These are phyloP conservation scores for Xenosphaeropsis pyriputrescens DNA, from an alignment of 2,329 filamentous ascomycete genomes.

Conservation along the genomic window DNA sequence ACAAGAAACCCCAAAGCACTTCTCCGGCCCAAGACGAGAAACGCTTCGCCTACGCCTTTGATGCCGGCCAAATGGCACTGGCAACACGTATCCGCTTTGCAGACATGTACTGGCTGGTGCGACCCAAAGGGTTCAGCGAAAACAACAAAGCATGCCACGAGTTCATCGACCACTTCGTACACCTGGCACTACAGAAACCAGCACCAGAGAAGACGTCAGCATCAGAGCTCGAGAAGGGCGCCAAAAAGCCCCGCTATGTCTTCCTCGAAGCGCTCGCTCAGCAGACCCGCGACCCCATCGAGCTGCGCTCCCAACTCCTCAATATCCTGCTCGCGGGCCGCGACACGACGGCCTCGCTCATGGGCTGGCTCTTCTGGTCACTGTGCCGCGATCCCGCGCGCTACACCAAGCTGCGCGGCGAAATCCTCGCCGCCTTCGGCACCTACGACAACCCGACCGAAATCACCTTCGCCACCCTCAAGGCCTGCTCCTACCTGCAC, in stretches of 20 bases:
- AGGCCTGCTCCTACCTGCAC: constrained; percentile 15
- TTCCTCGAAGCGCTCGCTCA: constrained; percentile 42
- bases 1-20: not conserved
- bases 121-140: constrained; percentile 17
- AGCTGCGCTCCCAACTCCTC: constrained; percentile 33
- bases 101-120: constrained; percentile 9
- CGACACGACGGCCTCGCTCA: constrained; percentile 38
- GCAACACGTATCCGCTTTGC: constrained; percentile 8
- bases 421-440: constrained; percentile 22
- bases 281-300: constrained; percentile 25
- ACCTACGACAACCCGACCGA: constrained; percentile 14
- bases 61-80: constrained; percentile 21
- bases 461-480: constrained; percentile 14
- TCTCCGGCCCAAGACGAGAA: constrained; percentile 4
- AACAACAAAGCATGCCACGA: constrained; percentile 16
- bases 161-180: constrained; percentile 33
- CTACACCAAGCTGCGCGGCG: constrained; percentile 26
- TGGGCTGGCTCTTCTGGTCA: constrained; percentile 32
- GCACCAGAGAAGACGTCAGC: constrained; percentile 8
- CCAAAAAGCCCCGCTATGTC: constrained; percentile 19
- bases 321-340: constrained; percentile 41
- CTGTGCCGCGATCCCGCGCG: constrained; percentile 24
- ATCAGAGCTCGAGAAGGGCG: constrained; percentile 13
- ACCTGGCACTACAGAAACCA: constrained; percentile 17
- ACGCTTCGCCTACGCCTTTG: constrained; percentile 32